phyloP scores from a whole-genome alignment of 768 basidiomycete species.

The Naganishia friedmannii region DNA sequence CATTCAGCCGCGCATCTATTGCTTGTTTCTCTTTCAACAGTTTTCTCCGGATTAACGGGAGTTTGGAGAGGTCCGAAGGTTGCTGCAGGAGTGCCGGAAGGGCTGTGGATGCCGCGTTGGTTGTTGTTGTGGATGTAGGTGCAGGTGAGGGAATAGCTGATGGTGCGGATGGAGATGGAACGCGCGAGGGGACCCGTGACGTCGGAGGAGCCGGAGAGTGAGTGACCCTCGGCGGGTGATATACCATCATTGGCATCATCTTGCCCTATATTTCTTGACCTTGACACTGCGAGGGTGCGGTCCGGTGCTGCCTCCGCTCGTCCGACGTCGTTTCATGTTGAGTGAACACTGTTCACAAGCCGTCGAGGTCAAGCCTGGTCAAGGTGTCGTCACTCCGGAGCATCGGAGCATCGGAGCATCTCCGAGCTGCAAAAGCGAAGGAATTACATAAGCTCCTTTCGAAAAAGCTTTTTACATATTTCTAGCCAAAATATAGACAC shows the following conservation, averaged over 20 bases:
- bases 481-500: no score
- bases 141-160: not conserved
- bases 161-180: not conserved
- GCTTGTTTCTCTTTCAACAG: constrained; percentile 94
- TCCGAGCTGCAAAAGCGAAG: no score
- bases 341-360: no score
- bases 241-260: constrained; percentile 9
- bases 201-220: no score
- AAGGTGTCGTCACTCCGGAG: no score
- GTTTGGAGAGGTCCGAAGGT: constrained; percentile 87
- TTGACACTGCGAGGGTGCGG: not conserved
- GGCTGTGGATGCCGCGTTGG: constrained; percentile 50
- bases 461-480: no score
- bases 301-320: not conserved
- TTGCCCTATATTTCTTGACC: not conserved
- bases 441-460: no score
- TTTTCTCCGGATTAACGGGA: constrained; percentile 84
- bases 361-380: no score
- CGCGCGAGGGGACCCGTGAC: no score
- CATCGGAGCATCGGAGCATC: no score
- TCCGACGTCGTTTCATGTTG: no score
- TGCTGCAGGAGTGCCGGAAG: constrained; percentile 87
- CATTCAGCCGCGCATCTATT: constrained; percentile 83
- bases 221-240: not conserved
- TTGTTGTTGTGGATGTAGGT: not conserved